Evolutionary conservation across 2,329 filamentous ascomycete species (phyloP).

Genomic region (Ilyonectria mors-panacis): DNA sequence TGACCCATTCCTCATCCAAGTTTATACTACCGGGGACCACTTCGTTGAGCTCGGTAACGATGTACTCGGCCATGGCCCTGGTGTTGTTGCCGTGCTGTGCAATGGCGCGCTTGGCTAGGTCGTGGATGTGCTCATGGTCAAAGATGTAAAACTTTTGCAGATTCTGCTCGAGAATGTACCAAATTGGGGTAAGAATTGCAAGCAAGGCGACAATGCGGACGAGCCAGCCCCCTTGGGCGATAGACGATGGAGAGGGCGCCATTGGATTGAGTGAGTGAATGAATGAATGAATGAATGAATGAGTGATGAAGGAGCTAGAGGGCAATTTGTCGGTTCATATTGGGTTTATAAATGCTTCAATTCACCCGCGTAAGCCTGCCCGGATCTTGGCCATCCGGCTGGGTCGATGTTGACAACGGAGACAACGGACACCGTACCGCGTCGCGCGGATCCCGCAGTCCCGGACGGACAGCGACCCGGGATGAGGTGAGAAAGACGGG

Average conservation of each 20-base stretch:
- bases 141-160: conserved; percentile 82
- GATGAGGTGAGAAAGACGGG: background rate
- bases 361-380: background rate
- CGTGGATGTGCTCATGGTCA: conserved; percentile 76
- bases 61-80: conserved; percentile 75
- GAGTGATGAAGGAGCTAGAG: too few species aligned
- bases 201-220: background rate
- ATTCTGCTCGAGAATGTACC: conserved; percentile 70
- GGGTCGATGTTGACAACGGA: background rate
- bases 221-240: background rate
- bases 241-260: background rate
- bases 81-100: conserved; percentile 82
- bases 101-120: conserved; percentile 76
- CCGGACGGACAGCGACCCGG: background rate
- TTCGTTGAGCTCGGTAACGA: conserved; percentile 75
- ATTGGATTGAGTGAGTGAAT: background rate
- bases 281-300: background rate
- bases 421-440: background rate
- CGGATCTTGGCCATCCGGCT: background rate
- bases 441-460: background rate
- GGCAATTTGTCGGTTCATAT: too few species aligned
- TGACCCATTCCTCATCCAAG: conserved; percentile 84
- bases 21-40: conserved; percentile 72
- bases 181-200: background rate
- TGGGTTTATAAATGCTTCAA: background rate